A percentile compares a stretch with the other conserved stretches of the same genome.
Conservation (phyloP, 1,139 yeast species). For the Kurtzmaniella quercitrusa region DNA sequence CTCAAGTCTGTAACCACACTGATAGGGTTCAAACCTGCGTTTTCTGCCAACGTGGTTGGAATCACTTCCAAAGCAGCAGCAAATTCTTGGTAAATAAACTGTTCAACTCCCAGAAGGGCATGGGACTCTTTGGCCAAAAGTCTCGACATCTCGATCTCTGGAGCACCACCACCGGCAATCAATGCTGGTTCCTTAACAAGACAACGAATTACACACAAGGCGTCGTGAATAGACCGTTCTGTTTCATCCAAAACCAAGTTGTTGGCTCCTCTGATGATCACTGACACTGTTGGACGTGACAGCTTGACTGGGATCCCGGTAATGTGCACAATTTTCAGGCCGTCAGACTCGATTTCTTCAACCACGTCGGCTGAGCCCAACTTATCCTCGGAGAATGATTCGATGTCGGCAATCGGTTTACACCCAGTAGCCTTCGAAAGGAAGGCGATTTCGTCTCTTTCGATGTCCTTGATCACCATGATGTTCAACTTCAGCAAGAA, state of each 20-base stretch:
- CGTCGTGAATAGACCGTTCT: constrained; percentile 95
- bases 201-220: constrained; percentile 94
- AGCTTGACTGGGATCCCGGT: constrained; percentile 69
- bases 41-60: constrained; percentile 96
- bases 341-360: constrained; percentile 89
- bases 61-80: constrained; percentile 94
- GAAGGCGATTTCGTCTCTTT: constrained; percentile 94
- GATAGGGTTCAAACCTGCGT: constrained; percentile 94
- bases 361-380: constrained; percentile 88
- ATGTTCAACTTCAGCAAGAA: constrained; percentile 89
- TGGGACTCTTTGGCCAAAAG: constrained; percentile 74
- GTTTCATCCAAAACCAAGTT: constrained; percentile 87
- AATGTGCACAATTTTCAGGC: constrained; percentile 85
- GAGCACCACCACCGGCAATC: constrained; percentile 99
- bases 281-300: constrained; percentile 75
- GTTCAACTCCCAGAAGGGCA: constrained; percentile 82
- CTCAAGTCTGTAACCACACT: constrained; percentile 93
- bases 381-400: constrained; percentile 86
- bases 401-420: constrained; percentile 94
- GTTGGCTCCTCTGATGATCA: constrained; percentile 94
- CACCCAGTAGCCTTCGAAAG: constrained; percentile 89
- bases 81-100: constrained; percentile 91
- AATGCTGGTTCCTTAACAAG: constrained; percentile 89
- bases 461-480: constrained; percentile 92
- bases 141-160: constrained; percentile 92